Evolutionary conservation across 2,329 filamentous ascomycete genomes (phyloP).

Genomic region (Venturia effusa): DNA sequence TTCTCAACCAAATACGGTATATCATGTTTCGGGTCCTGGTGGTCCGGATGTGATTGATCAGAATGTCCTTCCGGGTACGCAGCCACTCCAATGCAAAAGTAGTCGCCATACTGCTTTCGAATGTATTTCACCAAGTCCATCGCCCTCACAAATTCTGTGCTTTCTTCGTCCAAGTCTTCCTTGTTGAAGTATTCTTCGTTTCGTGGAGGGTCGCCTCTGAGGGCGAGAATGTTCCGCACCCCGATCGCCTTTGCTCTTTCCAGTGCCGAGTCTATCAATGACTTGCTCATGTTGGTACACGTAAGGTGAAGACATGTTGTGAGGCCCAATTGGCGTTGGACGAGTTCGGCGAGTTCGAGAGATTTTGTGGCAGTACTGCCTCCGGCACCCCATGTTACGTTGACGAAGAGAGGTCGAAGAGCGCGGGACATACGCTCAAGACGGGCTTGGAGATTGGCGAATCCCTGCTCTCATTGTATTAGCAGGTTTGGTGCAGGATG

Average conservation of each 20-base stretch:
- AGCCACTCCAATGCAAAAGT: slow-evolving; percentile 92
- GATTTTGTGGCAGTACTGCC: slow-evolving; percentile 86
- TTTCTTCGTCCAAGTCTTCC: slow-evolving; percentile 42
- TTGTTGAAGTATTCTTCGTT: slow-evolving; percentile 75
- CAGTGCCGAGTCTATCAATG: slow-evolving; percentile 75
- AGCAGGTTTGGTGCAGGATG: slow-evolving; percentile 7
- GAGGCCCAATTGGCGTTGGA: slow-evolving; percentile 80
- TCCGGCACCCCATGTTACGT: slow-evolving; percentile 95
- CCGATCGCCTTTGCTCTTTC: slow-evolving; percentile 85
- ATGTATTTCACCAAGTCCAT: slow-evolving; percentile 87
- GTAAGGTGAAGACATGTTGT: slow-evolving; percentile 95
- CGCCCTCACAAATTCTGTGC: slow-evolving; percentile 77
- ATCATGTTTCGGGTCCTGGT: slow-evolving; percentile 55
- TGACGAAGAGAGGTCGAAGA: slow-evolving; percentile 85
- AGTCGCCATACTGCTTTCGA: slow-evolving; percentile 71
- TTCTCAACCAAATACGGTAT: slow-evolving; percentile 86
- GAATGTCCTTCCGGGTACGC: slow-evolving; percentile 93
- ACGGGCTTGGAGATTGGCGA: slow-evolving; percentile 84
- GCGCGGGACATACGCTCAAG: slow-evolving; percentile 91
- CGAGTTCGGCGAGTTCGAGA: slow-evolving; percentile 87
- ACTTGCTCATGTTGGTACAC: slow-evolving; percentile 92
- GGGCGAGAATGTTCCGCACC: slow-evolving; percentile 84
- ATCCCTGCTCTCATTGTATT: slow-evolving; percentile 44
- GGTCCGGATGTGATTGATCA: slow-evolving; percentile 79
- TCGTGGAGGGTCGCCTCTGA: slow-evolving; percentile 83